Percentiles rank a stretch among this genome's conserved stretches.
Conservation (phyloP, 306 rosid genomes). For the Amphicarpaea edgeworthii region DNA sequence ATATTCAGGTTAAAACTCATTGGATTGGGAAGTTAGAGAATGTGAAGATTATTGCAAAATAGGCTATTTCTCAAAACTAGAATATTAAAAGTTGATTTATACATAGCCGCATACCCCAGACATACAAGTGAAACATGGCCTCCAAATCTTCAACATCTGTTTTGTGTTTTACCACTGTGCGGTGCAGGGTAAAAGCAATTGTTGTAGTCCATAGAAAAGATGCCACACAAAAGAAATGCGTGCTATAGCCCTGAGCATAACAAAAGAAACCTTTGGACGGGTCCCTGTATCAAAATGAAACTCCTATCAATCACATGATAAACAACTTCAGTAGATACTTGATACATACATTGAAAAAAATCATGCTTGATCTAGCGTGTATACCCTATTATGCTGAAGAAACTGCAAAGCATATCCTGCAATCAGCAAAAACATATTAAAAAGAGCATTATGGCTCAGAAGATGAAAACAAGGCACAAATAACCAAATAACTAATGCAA, state of each 20-base stretch:
- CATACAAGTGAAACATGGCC: conserved; percentile 96
- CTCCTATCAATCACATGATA: conserved; percentile 36
- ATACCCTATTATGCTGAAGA: conserved; percentile 95
- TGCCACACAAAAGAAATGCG: conserved; percentile 98
- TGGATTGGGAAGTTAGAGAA: conserved; percentile 21
- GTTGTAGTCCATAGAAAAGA: conserved; percentile 99
- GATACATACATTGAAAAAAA: conserved; percentile 34
- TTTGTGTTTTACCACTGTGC: conserved; percentile 94
- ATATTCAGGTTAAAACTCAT: conserved; percentile 34
- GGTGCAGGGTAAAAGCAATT: conserved; percentile 96
- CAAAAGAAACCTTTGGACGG: conserved; percentile 91
- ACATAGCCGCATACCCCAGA: conserved; percentile 82
- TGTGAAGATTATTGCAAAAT: conserved; percentile 37
- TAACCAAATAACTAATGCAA: conserved; percentile 26
- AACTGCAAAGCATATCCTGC: conserved; percentile 99
- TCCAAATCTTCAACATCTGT: conserved; percentile 97
- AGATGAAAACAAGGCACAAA: conserved; percentile 8
- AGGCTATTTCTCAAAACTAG: conserved; percentile 22
- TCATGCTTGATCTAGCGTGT: conserved; percentile 40
- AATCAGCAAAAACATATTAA: conserved; percentile 43
- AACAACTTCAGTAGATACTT: conserved; percentile 42
- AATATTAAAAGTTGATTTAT: conserved; percentile 37
- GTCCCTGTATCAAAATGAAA: conserved; percentile 69
- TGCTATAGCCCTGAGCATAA: conserved; percentile 85
- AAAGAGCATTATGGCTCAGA: conserved; percentile 44